These are phyloP conservation scores for Hericium rajendrae DNA, from an alignment of 768 basidiomycete genomes.

Conservation along the genomic window DNA sequence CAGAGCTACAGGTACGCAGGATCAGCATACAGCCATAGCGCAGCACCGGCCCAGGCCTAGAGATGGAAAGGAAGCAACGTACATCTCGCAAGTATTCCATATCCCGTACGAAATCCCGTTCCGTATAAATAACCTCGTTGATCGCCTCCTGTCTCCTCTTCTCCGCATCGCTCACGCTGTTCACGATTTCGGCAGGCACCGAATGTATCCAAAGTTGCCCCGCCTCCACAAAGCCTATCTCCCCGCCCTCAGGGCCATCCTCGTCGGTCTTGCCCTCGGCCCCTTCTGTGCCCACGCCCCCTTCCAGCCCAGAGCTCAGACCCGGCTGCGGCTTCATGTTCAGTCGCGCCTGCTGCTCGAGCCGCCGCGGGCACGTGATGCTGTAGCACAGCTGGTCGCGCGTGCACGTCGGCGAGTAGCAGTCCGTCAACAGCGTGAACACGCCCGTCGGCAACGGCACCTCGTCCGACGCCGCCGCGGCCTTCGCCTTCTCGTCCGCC, in stretches of 20 bases:
- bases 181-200: constrained; percentile 88
- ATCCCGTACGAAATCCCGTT: constrained; percentile 95
- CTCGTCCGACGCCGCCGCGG: constrained; percentile 34
- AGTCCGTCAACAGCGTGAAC: constrained; percentile 93
- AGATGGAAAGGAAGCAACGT: constrained; percentile 20
- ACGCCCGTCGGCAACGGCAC: constrained; percentile 81
- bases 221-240: constrained; percentile 55
- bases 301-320: constrained; percentile 38
- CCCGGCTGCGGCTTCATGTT: constrained; percentile 94
- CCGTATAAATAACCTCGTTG: constrained; percentile 93
- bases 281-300: background rate
- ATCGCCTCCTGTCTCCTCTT: constrained; percentile 97
- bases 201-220: constrained; percentile 95
- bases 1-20: constrained; percentile 43
- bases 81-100: constrained; percentile 97
- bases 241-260: constrained; percentile 72
- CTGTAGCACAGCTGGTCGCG: constrained; percentile 93
- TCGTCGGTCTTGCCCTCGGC: constrained; percentile 39
- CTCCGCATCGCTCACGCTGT: constrained; percentile 86
- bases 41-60: background rate
- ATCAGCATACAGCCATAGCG: background rate
- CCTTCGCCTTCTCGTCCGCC: background rate
- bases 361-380: constrained; percentile 87
- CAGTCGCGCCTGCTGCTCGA: constrained; percentile 89
- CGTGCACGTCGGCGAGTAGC: constrained; percentile 96